These are phyloP conservation scores for Lunasporangiospora selenospora DNA, from an alignment of 192 early-diverging fungal species.

Conservation along the genomic window DNA sequence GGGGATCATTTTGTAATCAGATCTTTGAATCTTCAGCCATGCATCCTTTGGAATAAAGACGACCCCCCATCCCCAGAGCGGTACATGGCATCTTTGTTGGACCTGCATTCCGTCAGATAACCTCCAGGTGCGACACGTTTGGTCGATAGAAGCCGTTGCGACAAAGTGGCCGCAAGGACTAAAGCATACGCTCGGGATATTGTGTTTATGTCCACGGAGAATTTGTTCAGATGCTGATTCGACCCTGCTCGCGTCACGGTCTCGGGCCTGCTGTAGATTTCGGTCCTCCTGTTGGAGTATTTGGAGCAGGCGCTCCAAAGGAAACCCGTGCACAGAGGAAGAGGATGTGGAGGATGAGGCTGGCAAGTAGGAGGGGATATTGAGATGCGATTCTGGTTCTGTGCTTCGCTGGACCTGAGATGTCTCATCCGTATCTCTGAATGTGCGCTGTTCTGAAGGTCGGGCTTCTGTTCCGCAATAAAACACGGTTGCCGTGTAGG, in stretches of 20 bases:
- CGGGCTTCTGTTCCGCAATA: constrained; percentile 37
- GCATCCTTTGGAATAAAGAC: constrained; percentile 15
- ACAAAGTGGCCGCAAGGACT: constrained; percentile 60
- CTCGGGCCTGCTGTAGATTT: neutral
- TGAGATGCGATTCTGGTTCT: too few species aligned
- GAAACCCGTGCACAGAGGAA: too few species aligned
- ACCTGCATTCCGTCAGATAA: constrained; percentile 40
- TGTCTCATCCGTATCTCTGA: too few species aligned
- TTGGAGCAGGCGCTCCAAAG: too few species aligned
- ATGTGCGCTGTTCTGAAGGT: neutral
- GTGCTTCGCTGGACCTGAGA: neutral
- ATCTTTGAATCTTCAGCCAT: constrained; percentile 14
- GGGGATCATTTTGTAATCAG: constrained; percentile 21
- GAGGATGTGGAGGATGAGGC: too few species aligned
- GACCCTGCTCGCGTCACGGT: neutral
- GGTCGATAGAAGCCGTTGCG: constrained; percentile 62
- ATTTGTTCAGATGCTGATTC: constrained; percentile 18
- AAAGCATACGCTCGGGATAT: constrained; percentile 66
- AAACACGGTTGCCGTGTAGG: constrained; percentile 53
- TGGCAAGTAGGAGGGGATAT: too few species aligned
- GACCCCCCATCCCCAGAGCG: constrained; percentile 35
- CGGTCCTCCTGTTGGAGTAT: constrained; percentile 1
- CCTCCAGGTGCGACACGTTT: constrained; percentile 59
- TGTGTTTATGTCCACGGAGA: constrained; percentile 63
- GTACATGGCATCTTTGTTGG: constrained; percentile 23